Base-by-base conservation (phyloP, 1,284 basidiomycete species). In the Fistulinella staudtii region DNA sequence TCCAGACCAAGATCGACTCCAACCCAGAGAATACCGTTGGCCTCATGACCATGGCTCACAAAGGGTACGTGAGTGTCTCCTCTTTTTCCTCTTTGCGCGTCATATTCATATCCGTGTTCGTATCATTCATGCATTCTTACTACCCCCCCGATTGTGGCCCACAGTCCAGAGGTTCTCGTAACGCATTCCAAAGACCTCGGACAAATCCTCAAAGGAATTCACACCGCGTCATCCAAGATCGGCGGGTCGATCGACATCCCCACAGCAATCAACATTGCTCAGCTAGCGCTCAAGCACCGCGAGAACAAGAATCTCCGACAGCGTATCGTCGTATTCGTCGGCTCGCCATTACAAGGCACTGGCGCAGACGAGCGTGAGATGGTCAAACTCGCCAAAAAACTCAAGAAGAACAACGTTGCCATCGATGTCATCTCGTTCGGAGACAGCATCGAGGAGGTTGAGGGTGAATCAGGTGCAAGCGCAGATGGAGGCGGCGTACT, bases 391-490 rank as follows among this genome's bases (percentile, higher is more conserved):
- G 95, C 93, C 18, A 97, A 95, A 75, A 95, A 93, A 67, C 76
- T 99, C 55, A 96, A 97, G 76, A 99, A 99, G 85, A 99, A 98
- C 69, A 99, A 98, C 59, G 93, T 99, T 31, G 89, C 93, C 1
- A 80, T 99, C 11, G 95, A 99, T 68, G 76, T 99, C 46, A 74
- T 98, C 30, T 83, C 80, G 14, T 98, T 85, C 55, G 82, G 86
- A 0, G 81, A 84, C 53, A 81, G 79, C 5, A 79, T 86, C 41
- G 83, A 85, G 57, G 77, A 82, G 48, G 75, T 76, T 11, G 33
- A 4, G 20, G 18, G 4, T 14, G 33, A 21, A n/a, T 17, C 18
- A 4, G 13, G 31, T 33, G 28, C 5, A 21, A n/a, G n/a, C n/a
- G n/a, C n/a, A n/a, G n/a, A n/a, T n/a, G 82, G 78, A 46, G 73